Conservation (phyloP, 140 eudicot genomes). For the Bidens hawaiensis region DNA sequence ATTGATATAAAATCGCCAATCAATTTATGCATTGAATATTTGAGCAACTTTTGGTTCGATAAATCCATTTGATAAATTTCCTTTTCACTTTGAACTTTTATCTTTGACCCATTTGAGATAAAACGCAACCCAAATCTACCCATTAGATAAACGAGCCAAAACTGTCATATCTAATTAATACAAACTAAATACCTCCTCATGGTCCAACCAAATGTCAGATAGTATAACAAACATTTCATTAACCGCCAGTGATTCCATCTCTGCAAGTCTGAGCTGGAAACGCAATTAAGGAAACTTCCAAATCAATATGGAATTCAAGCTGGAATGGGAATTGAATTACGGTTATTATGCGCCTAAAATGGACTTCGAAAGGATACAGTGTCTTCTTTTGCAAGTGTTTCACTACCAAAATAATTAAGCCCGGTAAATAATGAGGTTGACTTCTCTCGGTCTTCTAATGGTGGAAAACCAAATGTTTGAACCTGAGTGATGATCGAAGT, state of each 20-base stretch:
- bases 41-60: background rate
- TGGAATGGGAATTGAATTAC: background rate
- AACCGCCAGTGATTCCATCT: constrained; percentile 67
- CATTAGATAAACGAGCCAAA: background rate
- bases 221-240: constrained; percentile 93
- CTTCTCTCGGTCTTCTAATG: constrained; percentile 86
- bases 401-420: constrained; percentile 83
- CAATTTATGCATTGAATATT: background rate
- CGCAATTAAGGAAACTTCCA: constrained; percentile 29
- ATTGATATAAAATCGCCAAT: too few species aligned
- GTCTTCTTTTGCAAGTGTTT: constrained; percentile 67
- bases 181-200: constrained; percentile 58
- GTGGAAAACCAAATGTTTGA: constrained; percentile 96
- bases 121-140: background rate
- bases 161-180: background rate
- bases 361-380: constrained; percentile 52
- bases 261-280: constrained; percentile 65
- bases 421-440: constrained; percentile 56
- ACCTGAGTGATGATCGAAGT: constrained; percentile 47
- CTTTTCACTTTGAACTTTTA: background rate
- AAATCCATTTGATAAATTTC: background rate
- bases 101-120: background rate
- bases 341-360: background rate
- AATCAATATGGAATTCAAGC: background rate
- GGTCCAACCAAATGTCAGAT: constrained; percentile 85